Conservation (phyloP, 768 basidiomycete species). For the Naganishia onofrii region DNA sequence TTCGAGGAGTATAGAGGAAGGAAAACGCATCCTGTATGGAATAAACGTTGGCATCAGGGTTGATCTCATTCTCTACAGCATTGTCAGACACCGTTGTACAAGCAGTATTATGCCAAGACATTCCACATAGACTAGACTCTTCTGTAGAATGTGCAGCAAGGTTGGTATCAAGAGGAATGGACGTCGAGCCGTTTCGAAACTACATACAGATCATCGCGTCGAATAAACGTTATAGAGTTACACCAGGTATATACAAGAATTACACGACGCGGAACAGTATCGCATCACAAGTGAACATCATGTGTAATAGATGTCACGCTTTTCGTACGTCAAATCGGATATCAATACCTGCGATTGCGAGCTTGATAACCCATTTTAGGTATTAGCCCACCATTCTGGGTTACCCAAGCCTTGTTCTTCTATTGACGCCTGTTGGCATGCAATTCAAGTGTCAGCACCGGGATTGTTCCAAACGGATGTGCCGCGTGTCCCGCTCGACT, state of each 20-base stretch:
- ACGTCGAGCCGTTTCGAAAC: too few species aligned
- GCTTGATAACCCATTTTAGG: neutral
- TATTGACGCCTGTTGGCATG: neutral
- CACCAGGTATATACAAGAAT: neutral
- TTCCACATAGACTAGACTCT: neutral
- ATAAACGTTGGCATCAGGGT: too few species aligned
- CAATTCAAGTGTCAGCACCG: neutral
- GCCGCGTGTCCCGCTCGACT: neutral
- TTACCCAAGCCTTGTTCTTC: conserved; percentile 23
- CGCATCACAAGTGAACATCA: neutral
- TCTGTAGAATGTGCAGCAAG: too few species aligned
- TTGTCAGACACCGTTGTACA: conserved; percentile 1
- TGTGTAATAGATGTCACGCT: neutral
- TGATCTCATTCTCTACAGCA: neutral
- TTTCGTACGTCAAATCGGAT: too few species aligned
- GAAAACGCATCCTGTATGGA: too few species aligned
- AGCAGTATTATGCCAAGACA: neutral
- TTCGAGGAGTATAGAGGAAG: conserved; percentile 21
- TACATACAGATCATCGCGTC: neutral
- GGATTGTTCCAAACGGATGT: neutral
- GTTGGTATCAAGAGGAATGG: neutral
- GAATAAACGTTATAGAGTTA: neutral
- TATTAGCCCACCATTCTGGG: conserved; percentile 22
- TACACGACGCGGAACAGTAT: neutral
- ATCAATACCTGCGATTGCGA: neutral